Conservation (phyloP, 108 stramenopile genomes). For the Skeletonema costatum region DNA sequence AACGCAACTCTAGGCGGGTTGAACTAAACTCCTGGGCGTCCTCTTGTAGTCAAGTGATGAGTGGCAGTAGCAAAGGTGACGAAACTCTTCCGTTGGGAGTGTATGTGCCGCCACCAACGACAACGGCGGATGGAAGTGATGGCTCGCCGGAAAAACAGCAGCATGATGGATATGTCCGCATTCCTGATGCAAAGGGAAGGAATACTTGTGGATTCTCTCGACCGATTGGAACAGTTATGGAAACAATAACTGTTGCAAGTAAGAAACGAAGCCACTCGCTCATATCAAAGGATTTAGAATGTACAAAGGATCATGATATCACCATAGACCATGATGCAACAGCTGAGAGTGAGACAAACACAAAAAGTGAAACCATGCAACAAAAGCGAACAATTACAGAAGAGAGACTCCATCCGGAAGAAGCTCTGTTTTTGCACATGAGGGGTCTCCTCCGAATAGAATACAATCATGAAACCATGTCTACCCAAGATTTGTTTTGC, state of each 20-base stretch:
- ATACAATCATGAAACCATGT: conserved; percentile 5
- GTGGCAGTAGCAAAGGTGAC: not conserved
- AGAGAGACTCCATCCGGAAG: conserved; percentile 77
- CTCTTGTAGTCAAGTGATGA: not conserved
- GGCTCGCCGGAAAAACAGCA: not conserved
- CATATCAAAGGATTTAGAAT: not conserved
- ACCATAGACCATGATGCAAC: not conserved
- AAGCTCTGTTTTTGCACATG: conserved; percentile 77
- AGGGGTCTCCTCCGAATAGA: conserved; percentile 62
- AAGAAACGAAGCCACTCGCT: conserved; percentile 9
- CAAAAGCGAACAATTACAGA: conserved; percentile 24
- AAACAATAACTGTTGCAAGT: not conserved
- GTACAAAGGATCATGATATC: not conserved
- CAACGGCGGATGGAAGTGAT: not conserved
- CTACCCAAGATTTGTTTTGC: conserved; percentile 50
- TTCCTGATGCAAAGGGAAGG: conserved; percentile 57
- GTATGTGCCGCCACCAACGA: not conserved
- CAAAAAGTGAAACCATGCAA: conserved; percentile 1
- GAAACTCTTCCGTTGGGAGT: not conserved
- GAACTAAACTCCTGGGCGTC: not conserved
- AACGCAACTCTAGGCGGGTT: too few species aligned
- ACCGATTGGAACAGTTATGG: conserved; percentile 8
- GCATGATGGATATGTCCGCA: conserved; percentile 41
- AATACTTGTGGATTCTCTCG: conserved; percentile 62
- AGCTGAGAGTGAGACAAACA: not conserved